Base-by-base conservation (phyloP, 345 rosid species). In the Kandelia obovata region DNA sequence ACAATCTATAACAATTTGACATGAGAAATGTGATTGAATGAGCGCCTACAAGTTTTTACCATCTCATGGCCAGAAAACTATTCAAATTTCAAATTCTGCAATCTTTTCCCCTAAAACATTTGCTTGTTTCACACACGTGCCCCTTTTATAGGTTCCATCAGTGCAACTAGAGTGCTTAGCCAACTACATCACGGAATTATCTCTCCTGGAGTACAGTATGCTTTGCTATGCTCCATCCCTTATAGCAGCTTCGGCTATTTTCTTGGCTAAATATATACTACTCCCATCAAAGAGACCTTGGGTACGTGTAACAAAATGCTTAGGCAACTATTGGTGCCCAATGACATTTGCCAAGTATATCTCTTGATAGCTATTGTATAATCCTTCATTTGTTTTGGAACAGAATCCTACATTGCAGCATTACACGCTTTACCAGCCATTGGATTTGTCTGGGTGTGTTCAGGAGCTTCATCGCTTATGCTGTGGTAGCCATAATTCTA, bases 371-470 rank as follows among this genome's bases (percentile, higher is more conserved):
- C 46, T 23, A 7, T n/a, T 37, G 8, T 30, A 9, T 69, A 28
- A 23, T 49, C 20, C 39, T 53, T 10, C 8, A 11, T 62, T 64
- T 58, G 72, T 49, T 49, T 39, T 34, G 69, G 49, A 64, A 43
- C 89, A 94, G 98, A 85, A 85, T 52, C 66, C 87, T 11, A 94
- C 97, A 0, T 83, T 94, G 77, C 89, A 89, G 75, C 95, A 88
- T 83, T 94, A 91, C 88, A 91, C 97, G 39, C 84, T 73, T 19
- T 94, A 94, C 83, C 80, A 59, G 73, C 90, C 92, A 60, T 82
- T 77, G 0, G 89, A 94, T 69, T 61, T 94, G 82, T 39, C 65
- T n/a, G 79, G 78, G 58, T 94, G 97, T 68, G 95, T 83, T 7
- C 86, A 78, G 75, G 92, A 87, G 43, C 90, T 94, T 56, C 88